Conservation (phyloP, 2,329 filamentous ascomycete species). For the Furcasterigmium sp. region DNA sequence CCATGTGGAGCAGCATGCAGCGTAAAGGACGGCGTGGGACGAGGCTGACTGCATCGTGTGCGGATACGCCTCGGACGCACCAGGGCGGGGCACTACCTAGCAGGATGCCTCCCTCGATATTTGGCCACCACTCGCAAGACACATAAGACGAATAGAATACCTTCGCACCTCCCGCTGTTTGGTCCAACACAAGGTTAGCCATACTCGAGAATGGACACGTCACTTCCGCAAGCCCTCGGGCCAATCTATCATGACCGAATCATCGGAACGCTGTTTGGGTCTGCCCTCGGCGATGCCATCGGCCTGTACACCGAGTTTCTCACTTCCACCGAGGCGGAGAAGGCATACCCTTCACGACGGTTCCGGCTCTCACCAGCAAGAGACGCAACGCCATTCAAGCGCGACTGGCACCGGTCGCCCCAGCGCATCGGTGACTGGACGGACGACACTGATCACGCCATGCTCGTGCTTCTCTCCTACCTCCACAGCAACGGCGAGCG, state of each 20-base stretch:
- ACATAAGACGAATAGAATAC: too few relatives aligned
- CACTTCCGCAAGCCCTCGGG: background rate
- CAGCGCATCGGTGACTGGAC: slow-evolving; percentile 41
- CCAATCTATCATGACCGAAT: slow-evolving; percentile 26
- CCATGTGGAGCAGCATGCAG: too few relatives aligned
- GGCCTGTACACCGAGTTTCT: slow-evolving; percentile 51
- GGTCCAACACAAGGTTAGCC: too few relatives aligned
- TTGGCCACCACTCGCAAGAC: too few relatives aligned
- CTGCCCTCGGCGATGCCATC: slow-evolving; percentile 48
- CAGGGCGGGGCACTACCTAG: too few relatives aligned
- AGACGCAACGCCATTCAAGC: slow-evolving; percentile 31
- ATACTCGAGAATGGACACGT: too few relatives aligned
- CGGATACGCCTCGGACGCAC: too few relatives aligned
- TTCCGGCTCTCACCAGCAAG: slow-evolving; percentile 33
- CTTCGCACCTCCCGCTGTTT: too few relatives aligned
- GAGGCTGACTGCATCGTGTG: too few relatives aligned
- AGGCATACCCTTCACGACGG: slow-evolving; percentile 27
- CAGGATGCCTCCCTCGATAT: too few relatives aligned
- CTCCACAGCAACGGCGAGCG: slow-evolving; percentile 33
- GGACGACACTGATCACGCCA: slow-evolving; percentile 49
- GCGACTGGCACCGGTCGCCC: slow-evolving; percentile 38
- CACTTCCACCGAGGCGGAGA: slow-evolving; percentile 23
- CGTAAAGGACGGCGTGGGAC: too few relatives aligned
- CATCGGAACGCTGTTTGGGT: slow-evolving; percentile 41
- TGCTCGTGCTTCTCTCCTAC: slow-evolving; percentile 42